Conservation (phyloP, 805 yeast genomes). For the Kluyveromyces wickerhamii region DNA sequence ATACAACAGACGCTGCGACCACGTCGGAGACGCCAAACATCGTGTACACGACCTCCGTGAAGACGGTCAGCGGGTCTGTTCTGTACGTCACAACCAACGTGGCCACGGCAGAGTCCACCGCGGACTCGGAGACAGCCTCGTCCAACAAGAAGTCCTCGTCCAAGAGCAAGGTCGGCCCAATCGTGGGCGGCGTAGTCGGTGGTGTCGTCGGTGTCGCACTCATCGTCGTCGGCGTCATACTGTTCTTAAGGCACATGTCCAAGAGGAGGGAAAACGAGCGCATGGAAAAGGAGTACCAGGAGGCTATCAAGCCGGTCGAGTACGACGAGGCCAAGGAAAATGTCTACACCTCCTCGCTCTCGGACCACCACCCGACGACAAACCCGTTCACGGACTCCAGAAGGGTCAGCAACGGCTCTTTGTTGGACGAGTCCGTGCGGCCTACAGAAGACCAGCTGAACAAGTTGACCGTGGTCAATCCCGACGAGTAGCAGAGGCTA, state of each 20-base stretch:
- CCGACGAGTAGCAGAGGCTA: conserved; percentile 57
- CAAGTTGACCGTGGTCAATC: conserved; percentile 80
- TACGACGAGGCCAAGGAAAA: conserved; percentile 28
- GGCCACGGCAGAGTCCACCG: conserved; percentile 16
- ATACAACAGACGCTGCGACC: conserved; percentile 14
- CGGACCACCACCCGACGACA: conserved; percentile 23
- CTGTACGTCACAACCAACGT: conserved; percentile 21
- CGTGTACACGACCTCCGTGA: conserved; percentile 11
- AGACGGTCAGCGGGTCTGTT: conserved; percentile 27
- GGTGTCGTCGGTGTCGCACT: conserved; percentile 41
- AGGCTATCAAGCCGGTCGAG: conserved; percentile 43
- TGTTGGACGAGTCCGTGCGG: conserved; percentile 68
- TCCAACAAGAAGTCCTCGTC: conserved; percentile 7
- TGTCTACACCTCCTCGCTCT: conserved; percentile 12
- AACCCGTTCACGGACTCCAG: conserved; percentile 77
- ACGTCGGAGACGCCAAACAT: conserved; percentile 18
- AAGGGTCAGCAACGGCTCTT: conserved; percentile 74
- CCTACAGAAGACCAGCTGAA: conserved; percentile 56
- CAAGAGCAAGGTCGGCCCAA: conserved; percentile 39
- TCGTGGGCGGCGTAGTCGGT: conserved; percentile 58
- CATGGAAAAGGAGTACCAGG: conserved; percentile 50
- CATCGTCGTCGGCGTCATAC: conserved; percentile 33
- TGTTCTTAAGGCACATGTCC: conserved; percentile 32
- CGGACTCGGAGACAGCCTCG: conserved; percentile 12
- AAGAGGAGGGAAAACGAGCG: conserved; percentile 37